Evolutionary conservation across 1,284 basidiomycete genomes (phyloP), one percentile per base, ranked within the genome.

Genomic region (Vanrija sp.): DNA sequence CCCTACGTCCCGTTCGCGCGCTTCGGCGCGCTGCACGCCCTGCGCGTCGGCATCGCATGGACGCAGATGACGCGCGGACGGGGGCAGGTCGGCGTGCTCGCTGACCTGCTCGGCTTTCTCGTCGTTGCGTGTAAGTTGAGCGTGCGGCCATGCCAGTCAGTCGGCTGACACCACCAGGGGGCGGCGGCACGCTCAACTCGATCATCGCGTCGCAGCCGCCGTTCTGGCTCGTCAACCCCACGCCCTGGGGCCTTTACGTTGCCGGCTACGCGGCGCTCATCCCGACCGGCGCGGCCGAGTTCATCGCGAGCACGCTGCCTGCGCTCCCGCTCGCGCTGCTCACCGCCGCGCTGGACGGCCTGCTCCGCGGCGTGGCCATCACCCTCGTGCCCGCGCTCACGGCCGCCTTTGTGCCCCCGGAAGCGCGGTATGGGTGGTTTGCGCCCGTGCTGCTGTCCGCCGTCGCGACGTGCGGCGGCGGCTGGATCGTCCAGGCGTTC

Each of bases 31-130:
- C 48, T 76, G 19, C 74, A 76, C 54, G 72, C 74, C 18, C 55
- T 55, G 9, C 60, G 72, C 19, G 65, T 68, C 15, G 57, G 66
- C 7, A 52, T 62, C 1, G 68, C 68, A 0, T 76, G 71, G 72
- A 65, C 68, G 3, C 52, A 40, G 6, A 45, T 69, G 59, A 72
- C 67, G 10, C 59, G 10, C 7, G 58, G 49, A 58, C 46, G 4
- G 56, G 64, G 38, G 43, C 46, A 57, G 15, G 60, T 62, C 16
- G 55, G 66, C 19, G 18, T 61, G 19, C 54, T 70, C n/a, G 67
- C 69, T 39, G 72, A 72, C 57, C 49, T 73, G 16, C 60, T 69
- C 44, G 72, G 72, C 3, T 76, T 69, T 49, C 62, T 76, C 6
- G 58, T 60, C 14, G 54, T 71, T 46, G 65, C 68, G 9, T 76